phyloP scores from a whole-genome alignment of 1,284 basidiomycete species.

The Boletellus deceptivus region DNA sequence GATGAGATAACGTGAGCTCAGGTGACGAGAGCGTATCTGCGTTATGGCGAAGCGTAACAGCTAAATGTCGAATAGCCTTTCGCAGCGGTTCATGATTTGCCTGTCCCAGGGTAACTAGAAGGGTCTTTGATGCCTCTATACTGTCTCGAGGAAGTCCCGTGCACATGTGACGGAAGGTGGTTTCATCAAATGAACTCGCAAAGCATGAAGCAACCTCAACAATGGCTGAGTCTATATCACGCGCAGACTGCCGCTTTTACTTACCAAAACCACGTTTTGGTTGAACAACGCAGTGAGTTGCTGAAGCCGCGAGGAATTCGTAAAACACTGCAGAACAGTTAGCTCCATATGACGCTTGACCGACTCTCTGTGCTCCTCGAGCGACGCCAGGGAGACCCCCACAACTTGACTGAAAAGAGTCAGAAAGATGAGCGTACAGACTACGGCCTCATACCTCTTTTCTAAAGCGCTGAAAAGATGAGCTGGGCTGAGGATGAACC shows the following conservation, averaged over 20 bases:
- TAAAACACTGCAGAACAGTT: slow-evolving; percentile 38
- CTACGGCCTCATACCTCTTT: slow-evolving; percentile 23
- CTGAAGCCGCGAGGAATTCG: slow-evolving; percentile 35
- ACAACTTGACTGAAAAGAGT: slow-evolving; percentile 17
- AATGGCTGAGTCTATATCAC: slow-evolving; percentile 5
- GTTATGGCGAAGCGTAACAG: slow-evolving; percentile 4
- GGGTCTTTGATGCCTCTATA: slow-evolving; percentile 9
- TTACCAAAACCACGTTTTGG: slow-evolving; percentile 41
- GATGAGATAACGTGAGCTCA: slow-evolving; percentile 10
- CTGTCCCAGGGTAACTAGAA: slow-evolving; percentile 20
- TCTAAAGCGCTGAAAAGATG: slow-evolving; percentile 20
- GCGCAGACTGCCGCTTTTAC: slow-evolving; percentile 4
- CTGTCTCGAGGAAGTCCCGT: slow-evolving; percentile 1
- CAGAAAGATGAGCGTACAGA: not conserved
- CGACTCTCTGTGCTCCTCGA: slow-evolving; percentile 36
- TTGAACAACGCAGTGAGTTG: slow-evolving; percentile 42
- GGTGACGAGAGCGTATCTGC: not conserved
- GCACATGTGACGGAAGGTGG: slow-evolving; percentile 23
- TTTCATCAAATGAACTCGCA: slow-evolving; percentile 36
- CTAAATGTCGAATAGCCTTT: slow-evolving; percentile 23
- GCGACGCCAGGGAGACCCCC: slow-evolving; percentile 28
- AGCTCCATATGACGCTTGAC: slow-evolving; percentile 38
- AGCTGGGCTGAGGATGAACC: slow-evolving; percentile 25
- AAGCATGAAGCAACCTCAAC: slow-evolving; percentile 44
- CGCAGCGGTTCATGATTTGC: slow-evolving; percentile 26